phyloP scores from a whole-genome alignment of 345 rosid genomes.

The Euphorbia pulcherrima region DNA sequence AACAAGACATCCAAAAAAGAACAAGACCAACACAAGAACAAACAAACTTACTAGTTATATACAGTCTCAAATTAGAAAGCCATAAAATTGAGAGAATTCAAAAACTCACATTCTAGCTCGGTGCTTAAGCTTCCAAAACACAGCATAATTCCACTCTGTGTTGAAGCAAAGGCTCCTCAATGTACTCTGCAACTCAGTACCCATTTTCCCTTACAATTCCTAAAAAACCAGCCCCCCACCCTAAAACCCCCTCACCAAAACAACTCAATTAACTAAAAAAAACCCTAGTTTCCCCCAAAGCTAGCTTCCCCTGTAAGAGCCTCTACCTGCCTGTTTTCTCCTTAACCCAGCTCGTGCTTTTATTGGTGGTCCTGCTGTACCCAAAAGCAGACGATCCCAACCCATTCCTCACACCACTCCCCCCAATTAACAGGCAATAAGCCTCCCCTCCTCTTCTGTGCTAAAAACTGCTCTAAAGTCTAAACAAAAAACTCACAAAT shows the following conservation, averaged over 20 bases:
- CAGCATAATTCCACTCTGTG: constrained; percentile 76
- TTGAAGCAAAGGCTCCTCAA: constrained; percentile 73
- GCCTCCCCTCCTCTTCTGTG: too few species aligned
- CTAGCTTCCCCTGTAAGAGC: constrained; percentile 95
- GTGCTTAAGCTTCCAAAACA: constrained; percentile 82
- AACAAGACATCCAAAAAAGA: background rate
- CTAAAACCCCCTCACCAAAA: constrained; percentile 21
- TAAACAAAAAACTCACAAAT: constrained; percentile 11
- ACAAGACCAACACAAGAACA: background rate
- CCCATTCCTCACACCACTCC: constrained; percentile 61
- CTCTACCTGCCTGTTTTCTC: constrained; percentile 95
- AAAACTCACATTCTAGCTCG: constrained; percentile 67
- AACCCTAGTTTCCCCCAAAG: constrained; percentile 16
- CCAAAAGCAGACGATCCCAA: constrained; percentile 62
- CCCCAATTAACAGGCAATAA: too few species aligned
- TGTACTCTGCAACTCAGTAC: constrained; percentile 47
- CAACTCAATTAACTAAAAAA: constrained; percentile 20
- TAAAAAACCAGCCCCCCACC: constrained; percentile 17
- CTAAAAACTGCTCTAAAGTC: constrained; percentile 6
- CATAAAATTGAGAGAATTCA: background rate
- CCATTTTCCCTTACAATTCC: constrained; percentile 37
- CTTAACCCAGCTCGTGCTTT: constrained; percentile 79
- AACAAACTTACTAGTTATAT: too few species aligned
- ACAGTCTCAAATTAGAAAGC: background rate
- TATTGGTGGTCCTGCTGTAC: constrained; percentile 79